Evolutionary conservation across 768 basidiomycete genomes (phyloP).

Genomic region (Termitomyces sp.): DNA sequence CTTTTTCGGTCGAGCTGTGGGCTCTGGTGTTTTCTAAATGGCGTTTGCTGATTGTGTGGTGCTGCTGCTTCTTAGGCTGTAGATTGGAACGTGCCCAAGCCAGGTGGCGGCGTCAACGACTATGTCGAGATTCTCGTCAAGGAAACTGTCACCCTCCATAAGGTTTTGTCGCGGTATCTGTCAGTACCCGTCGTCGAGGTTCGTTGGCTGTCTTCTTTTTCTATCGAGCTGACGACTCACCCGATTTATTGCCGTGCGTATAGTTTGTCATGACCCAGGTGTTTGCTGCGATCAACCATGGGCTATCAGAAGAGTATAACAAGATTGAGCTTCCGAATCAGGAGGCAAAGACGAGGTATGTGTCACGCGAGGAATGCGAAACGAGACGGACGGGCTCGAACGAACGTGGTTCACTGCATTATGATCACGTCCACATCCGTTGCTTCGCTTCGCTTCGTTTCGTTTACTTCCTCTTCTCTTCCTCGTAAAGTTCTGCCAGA

Average conservation of each 20-base stretch:
- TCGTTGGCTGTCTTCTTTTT: conserved; percentile 20
- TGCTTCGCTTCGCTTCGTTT: neutral
- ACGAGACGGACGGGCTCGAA: neutral
- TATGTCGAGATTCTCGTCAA: conserved; percentile 94
- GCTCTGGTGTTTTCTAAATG: neutral
- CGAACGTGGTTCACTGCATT: neutral
- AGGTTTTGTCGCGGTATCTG: conserved; percentile 91
- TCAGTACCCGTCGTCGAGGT: conserved; percentile 80
- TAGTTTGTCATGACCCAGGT: conserved; percentile 96
- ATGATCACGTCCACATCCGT: neutral
- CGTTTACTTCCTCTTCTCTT: neutral
- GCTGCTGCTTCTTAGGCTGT: conserved; percentile 46
- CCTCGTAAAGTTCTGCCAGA: conserved; percentile 2
- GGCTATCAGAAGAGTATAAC: conserved; percentile 82
- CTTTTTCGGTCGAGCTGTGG: neutral
- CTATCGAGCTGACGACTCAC: conserved; percentile 4
- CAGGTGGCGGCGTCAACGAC: conserved; percentile 66
- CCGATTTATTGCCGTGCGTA: conserved; percentile 9
- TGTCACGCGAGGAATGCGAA: conserved; percentile 10
- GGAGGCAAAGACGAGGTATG: conserved; percentile 83
- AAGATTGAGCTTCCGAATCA: conserved; percentile 78
- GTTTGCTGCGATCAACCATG: conserved; percentile 88
- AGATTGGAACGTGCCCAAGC: conserved; percentile 69
- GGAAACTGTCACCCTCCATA: conserved; percentile 94
- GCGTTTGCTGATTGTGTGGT: neutral